These are phyloP conservation scores for Trichoderma asperellum DNA, from an alignment of 2,329 filamentous ascomycete species.

Conservation along the genomic window DNA sequence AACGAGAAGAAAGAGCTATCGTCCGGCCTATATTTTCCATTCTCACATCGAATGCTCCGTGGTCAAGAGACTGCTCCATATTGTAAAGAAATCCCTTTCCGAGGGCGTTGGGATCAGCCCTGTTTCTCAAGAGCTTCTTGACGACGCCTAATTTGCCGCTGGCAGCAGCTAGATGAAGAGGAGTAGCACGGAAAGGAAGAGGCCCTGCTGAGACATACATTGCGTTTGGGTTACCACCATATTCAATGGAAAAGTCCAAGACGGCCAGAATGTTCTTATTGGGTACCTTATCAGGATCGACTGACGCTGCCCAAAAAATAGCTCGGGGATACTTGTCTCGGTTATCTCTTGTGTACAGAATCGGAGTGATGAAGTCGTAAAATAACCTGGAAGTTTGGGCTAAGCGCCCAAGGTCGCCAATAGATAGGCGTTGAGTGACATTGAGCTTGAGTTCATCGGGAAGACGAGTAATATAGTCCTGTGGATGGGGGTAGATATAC, in stretches of 20 bases:
- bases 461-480: neutral
- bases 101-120: neutral
- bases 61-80: neutral
- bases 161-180: conserved; percentile 6
- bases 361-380: neutral
- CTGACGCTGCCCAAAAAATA: conserved; percentile 2
- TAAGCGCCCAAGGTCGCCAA: neutral
- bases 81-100: neutral
- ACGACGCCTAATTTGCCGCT: neutral
- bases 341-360: neutral
- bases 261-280: neutral
- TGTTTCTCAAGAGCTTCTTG: neutral
- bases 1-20: neutral
- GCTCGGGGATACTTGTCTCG: neutral
- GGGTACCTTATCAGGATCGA: no score
- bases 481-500: neutral
- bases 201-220: no score
- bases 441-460: neutral
- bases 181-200: neutral
- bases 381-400: neutral
- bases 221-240: neutral
- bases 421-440: neutral
- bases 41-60: neutral
- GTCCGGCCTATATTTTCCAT: neutral
- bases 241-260: neutral